Evolutionary conservation across 1,284 basidiomycete species (phyloP).

Genomic region (Leccinum angustisporum): DNA sequence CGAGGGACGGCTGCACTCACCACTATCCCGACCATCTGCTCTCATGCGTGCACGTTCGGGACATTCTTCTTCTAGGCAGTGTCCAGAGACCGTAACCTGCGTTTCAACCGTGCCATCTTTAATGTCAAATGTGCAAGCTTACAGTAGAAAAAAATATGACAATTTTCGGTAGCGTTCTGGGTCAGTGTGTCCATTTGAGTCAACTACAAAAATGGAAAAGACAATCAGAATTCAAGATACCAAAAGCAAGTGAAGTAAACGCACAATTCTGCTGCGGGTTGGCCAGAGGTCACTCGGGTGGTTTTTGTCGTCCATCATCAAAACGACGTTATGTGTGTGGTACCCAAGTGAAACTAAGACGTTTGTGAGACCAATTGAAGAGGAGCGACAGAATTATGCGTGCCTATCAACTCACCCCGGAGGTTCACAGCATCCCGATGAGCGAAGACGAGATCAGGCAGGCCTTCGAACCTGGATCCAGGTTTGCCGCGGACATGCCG

Average conservation of each 20-base stretch:
- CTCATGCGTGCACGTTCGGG: conserved; percentile 22
- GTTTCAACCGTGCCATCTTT: neutral
- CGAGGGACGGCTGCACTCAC: conserved; percentile 20
- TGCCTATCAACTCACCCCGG: conserved; percentile 18
- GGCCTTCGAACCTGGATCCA: neutral
- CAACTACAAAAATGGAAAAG: conserved; percentile 8
- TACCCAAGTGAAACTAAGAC: conserved; percentile 27
- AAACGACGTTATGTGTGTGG: conserved; percentile 25
- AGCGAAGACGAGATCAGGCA: conserved; percentile 19
- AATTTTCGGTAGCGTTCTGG: conserved; percentile 26
- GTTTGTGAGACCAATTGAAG: conserved; percentile 5
- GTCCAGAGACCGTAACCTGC: conserved; percentile 31
- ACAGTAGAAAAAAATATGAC: conserved; percentile 43
- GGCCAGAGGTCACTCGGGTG: conserved; percentile 22
- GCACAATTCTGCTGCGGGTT: conserved; percentile 31
- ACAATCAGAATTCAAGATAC: neutral
- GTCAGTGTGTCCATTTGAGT: conserved; percentile 32
- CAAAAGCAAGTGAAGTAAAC: conserved; percentile 2
- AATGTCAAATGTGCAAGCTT: conserved; percentile 5
- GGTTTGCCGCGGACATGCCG: conserved; percentile 10
- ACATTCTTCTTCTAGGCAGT: conserved; percentile 27
- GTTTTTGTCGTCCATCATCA: conserved; percentile 32
- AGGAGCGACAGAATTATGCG: neutral
- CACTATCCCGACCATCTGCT: conserved; percentile 37
- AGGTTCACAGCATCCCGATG: conserved; percentile 25